Evolutionary conservation across 805 yeast genomes (phyloP), one percentile per base, ranked within the genome.

Genomic region (Metschnikowia reukaufii): DNA sequence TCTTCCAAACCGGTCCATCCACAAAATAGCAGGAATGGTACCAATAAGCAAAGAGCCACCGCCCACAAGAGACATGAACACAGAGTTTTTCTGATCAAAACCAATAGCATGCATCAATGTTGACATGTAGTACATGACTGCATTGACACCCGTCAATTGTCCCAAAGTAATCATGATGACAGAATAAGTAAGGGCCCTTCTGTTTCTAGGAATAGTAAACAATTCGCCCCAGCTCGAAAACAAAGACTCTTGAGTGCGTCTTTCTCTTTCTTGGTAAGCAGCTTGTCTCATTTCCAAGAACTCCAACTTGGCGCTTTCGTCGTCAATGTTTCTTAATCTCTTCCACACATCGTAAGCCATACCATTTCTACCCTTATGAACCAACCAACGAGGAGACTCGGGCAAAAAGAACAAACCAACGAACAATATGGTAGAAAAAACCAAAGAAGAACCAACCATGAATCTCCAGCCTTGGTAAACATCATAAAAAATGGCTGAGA

Each of bases 61-160:
- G 43, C 86, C 86, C 18, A 82, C 87, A 59, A 81, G 72, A 7
- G 86, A 81, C 86, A 82, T 81, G 57, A 81, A 78, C 7, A 82
- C 84, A 19, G 83, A 67, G 42, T 74, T 63, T 57, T 77, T 77
- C 17, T 64, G 63, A 48, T 61, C 50, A 64, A 83, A 82, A 6
- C 86, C 86, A 57, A 82, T 79, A 29, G 70, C 66, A 2, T 56
- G 60, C 81, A 82, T 76, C 58, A 82, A 65, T 3, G 77, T 77
- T 39, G 84, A 75, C 79, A 82, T 74, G 63, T 82, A 79, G 68
- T 82, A 82, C 78, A 82, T 73, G 48, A 82, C 76, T 34, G 83
- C 86, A 57, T 82, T 82, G 55, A 82, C 77, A 70, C 87, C 87
- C 4, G 86, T 81, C 66, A 82, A 74, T 62, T 82, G 88, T 42